Base-by-base conservation (phyloP, 2,329 filamentous ascomycete species). In the Cladosporium velox region DNA sequence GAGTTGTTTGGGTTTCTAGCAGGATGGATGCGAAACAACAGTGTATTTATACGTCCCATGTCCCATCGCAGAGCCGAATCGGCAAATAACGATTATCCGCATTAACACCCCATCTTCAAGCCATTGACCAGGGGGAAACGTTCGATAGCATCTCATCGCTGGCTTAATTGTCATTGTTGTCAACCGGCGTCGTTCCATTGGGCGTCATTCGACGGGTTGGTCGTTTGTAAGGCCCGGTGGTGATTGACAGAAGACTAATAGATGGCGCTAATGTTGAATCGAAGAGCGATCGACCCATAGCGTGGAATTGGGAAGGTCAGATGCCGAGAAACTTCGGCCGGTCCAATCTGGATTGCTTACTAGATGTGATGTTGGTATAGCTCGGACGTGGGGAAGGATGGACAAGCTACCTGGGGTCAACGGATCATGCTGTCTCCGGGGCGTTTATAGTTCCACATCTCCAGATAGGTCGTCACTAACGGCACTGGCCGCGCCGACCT, bases 161-260 rank as follows among this genome's bases (percentile, higher is more conserved):
- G 52, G 52, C 15, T 18, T 55, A 55, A 55, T 55, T 55, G 52
- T 55, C 52, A 55, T 55, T 32, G 52, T n/a, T 30, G 7, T 55
- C 4, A 32, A 55, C 52, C 5, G n/a, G 10, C 18, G 18, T 12
- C 15, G 28, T 30, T 34, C 32, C 52, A n/a, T n/a, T 18, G 28
- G 52, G n/a, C 32, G 52, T 34, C 18, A 11, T 55, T 34, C 28
- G 28, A 55, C 26, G 18, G 11, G 8, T 55, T 30, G 26, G 15
- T 55, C 30, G 52, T 34, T 34, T 32, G 18, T 32, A 30, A 34
- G 28, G 52, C 30, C 30, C n/a, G 32, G 32, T 4, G n/a, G 28
- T 55, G 52, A n/a, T 32, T 55, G 52, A 55, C 52, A 55, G 52
- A 55, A 55, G 52, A 12, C 52, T 55, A 55, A 55, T 32, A n/a